Conservation (phyloP, 192 early-diverging fungal species). For the Backusella luteola region DNA sequence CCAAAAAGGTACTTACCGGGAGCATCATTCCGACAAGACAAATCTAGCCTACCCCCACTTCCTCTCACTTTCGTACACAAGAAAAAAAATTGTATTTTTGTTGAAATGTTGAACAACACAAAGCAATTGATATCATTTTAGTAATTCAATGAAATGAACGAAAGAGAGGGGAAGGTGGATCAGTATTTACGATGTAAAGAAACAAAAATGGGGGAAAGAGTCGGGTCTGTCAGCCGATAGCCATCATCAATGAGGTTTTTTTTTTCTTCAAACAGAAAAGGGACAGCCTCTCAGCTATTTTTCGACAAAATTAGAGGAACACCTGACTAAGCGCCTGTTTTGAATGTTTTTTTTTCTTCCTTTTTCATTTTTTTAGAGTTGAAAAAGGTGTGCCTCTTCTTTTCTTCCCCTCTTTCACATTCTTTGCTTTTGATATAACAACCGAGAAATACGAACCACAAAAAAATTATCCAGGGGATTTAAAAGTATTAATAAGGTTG, state of each 20-base stretch:
- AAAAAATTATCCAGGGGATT: neutral
- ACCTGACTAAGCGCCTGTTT: conserved; percentile 2
- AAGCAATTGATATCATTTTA: neutral
- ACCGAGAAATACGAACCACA: conserved; percentile 1
- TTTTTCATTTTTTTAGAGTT: neutral
- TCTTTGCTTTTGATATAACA: conserved; percentile 3
- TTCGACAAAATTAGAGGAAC: conserved; percentile 4
- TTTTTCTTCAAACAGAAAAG: conserved; percentile 8
- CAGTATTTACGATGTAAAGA: neutral
- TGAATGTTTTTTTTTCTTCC: conserved; percentile 1
- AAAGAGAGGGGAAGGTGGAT: neutral
- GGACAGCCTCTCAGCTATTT: conserved; percentile 9
- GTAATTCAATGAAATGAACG: neutral
- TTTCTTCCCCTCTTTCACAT: neutral
- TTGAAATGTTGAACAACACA: neutral
- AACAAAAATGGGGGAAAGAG: neutral
- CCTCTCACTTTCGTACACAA: neutral
- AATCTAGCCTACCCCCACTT: conserved; percentile 8
- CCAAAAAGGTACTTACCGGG: conserved; percentile 9
- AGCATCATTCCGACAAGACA: neutral
- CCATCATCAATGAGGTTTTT: conserved; percentile 5
- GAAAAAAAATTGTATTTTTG: neutral
- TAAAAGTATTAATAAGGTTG: conserved; percentile 1
- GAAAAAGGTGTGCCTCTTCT: neutral
- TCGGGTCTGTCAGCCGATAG: conserved; percentile 3